phyloP scores from a whole-genome alignment of 176 grass and related monocot genomes.

The Elaeis guineensis region DNA sequence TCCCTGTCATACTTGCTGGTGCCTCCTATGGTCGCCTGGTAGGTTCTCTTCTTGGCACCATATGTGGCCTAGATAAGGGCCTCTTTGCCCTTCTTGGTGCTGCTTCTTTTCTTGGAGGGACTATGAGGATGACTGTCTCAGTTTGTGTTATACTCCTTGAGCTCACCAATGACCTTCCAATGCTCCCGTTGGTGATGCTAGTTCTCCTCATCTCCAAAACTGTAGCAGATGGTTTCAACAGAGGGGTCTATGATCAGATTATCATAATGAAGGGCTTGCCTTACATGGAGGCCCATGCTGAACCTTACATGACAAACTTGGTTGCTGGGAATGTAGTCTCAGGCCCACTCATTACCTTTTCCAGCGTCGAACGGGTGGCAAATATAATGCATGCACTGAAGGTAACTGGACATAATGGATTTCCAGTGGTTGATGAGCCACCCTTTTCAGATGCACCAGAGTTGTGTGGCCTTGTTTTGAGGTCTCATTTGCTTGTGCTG shows the following conservation, averaged over 20 bases:
- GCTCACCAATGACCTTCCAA: conserved; percentile 52
- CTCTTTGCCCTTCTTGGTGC: conserved; percentile 47
- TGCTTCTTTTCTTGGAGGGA: conserved; percentile 51
- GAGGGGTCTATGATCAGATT: conserved; percentile 60
- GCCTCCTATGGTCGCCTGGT: conserved; percentile 38
- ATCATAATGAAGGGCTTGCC: conserved; percentile 60
- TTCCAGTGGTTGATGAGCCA: conserved; percentile 47
- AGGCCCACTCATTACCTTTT: conserved; percentile 39
- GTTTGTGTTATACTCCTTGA: conserved; percentile 74
- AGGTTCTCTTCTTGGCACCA: conserved; percentile 19
- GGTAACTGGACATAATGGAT: conserved; percentile 46
- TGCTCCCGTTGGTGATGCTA: conserved; percentile 69
- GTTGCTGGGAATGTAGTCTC: conserved; percentile 38
- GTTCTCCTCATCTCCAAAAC: conserved; percentile 57
- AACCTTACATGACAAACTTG: conserved; percentile 51
- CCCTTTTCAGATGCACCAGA: conserved; percentile 40
- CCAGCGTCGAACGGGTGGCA: conserved; percentile 37
- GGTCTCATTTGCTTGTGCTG: conserved; percentile 54
- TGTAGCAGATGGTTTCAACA: conserved; percentile 69
- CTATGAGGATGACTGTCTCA: conserved; percentile 71
- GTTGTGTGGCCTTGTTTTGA: conserved; percentile 52
- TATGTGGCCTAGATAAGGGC: conserved; percentile 31
- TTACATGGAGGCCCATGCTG: conserved; percentile 38
- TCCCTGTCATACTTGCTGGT: conserved; percentile 47
- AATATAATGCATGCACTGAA: conserved; percentile 26